phyloP scores from a whole-genome alignment of 116 monocot genomes.

The Trichopus zeylanicus region DNA sequence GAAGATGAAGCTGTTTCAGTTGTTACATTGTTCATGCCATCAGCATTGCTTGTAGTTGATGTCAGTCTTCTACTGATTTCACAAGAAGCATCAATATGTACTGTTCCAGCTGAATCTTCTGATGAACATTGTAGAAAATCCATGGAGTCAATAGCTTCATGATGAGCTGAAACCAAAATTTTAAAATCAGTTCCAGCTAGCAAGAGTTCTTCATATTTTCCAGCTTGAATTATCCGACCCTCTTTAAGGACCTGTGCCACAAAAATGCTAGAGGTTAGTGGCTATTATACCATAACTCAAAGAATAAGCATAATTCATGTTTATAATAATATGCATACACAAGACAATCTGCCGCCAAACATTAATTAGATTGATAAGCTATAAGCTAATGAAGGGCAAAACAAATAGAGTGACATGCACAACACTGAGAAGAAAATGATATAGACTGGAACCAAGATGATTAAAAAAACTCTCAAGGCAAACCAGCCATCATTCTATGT shows the following conservation, averaged over 20 bases:
- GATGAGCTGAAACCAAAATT: slow-evolving; percentile 87
- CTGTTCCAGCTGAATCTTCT: slow-evolving; percentile 35
- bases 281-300: too few relatives aligned
- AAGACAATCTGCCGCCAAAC: neutral
- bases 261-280: neutral
- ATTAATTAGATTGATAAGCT: too few relatives aligned
- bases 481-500: too few relatives aligned
- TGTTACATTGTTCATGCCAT: slow-evolving; percentile 29
- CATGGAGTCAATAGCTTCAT: slow-evolving; percentile 95
- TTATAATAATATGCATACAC: neutral
- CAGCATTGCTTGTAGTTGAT: slow-evolving; percentile 31
- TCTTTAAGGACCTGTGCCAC: slow-evolving; percentile 77
- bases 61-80: slow-evolving; percentile 22
- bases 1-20: slow-evolving; percentile 33
- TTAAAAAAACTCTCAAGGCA: too few relatives aligned
- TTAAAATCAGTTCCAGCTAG: slow-evolving; percentile 93
- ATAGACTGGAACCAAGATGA: too few relatives aligned
- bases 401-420: too few relatives aligned
- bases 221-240: slow-evolving; percentile 78
- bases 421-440: too few relatives aligned
- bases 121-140: slow-evolving; percentile 51
- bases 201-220: slow-evolving; percentile 91
- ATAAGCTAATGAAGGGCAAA: too few relatives aligned
- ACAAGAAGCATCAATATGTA: slow-evolving; percentile 15
- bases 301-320: neutral